Evolutionary conservation across 2,329 filamentous ascomycete species (phyloP).

Genomic region (Geosmithia putterillii): DNA sequence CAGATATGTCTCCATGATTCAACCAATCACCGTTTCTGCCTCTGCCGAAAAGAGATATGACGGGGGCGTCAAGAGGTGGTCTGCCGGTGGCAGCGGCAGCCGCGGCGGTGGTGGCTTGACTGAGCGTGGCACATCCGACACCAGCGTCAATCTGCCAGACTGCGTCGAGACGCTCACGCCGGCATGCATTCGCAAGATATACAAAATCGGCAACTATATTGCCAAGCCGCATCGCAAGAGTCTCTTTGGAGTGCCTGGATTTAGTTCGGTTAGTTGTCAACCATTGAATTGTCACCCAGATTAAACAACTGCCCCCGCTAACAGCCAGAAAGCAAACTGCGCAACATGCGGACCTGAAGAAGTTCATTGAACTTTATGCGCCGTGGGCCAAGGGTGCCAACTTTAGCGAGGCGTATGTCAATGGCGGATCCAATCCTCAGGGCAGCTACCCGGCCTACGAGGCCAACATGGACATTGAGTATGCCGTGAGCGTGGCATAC

Average conservation of each 20-base stretch:
- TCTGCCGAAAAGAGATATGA: background rate
- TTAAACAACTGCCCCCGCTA: constrained; percentile 2
- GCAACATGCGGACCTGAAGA: constrained; percentile 38
- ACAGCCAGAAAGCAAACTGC: constrained; percentile 28
- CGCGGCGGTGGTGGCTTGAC: background rate
- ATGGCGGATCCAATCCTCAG: constrained; percentile 40
- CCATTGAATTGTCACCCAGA: too few relatives aligned
- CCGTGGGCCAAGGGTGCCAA: constrained; percentile 36
- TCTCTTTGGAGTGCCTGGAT: constrained; percentile 47
- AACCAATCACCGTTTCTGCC: constrained; percentile 26
- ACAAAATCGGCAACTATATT: constrained; percentile 31
- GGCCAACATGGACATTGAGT: constrained; percentile 25
- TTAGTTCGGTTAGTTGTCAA: constrained; percentile 18
- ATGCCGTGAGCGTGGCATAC: constrained; percentile 18
- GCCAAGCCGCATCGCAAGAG: constrained; percentile 46
- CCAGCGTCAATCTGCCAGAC: constrained; percentile 6
- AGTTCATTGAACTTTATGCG: constrained; percentile 42
- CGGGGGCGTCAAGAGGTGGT: background rate
- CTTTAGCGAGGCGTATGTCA: constrained; percentile 46
- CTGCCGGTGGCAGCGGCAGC: background rate
- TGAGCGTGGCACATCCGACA: background rate
- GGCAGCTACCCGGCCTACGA: constrained; percentile 19
- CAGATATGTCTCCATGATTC: constrained; percentile 27
- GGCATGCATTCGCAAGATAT: constrained; percentile 29
- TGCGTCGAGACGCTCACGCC: constrained; percentile 29